These are phyloP conservation scores for Galerina sulciceps DNA, from an alignment of 768 basidiomycete genomes.

Conservation along the genomic window DNA sequence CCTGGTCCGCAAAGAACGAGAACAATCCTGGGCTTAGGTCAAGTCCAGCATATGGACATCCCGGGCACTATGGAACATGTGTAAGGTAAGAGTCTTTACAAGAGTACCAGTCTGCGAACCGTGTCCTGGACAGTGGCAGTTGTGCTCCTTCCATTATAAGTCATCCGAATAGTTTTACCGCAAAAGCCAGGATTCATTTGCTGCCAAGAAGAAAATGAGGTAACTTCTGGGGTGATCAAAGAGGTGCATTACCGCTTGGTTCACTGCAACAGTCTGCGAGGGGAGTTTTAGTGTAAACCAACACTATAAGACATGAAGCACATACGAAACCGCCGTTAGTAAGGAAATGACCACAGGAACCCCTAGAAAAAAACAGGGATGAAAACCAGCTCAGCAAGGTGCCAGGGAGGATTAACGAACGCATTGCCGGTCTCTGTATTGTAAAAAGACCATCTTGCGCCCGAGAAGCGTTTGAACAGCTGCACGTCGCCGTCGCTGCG, in stretches of 20 bases:
- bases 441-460: conserved; percentile 57
- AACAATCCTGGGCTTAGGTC: conserved; percentile 76
- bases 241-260: not conserved
- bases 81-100: not conserved
- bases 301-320: not conserved
- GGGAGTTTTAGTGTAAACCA: not conserved
- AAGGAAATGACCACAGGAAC: conserved; percentile 29
- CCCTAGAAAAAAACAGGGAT: conserved; percentile 15
- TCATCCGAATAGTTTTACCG: conserved; percentile 64
- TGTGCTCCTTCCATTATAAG: conserved; percentile 57
- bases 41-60: conserved; percentile 67
- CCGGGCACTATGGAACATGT: conserved; percentile 54
- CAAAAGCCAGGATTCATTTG: conserved; percentile 61
- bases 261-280: conserved; percentile 14
- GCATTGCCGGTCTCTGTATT: conserved; percentile 29
- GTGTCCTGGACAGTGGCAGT: conserved; percentile 65
- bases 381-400: not conserved
- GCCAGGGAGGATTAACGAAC: conserved; percentile 1
- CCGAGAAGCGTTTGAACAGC: conserved; percentile 40
- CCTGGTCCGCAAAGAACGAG: conserved; percentile 52
- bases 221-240: not conserved
- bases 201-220: conserved; percentile 35
- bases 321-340: conserved; percentile 28
- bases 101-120: conserved; percentile 38
- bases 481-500: conserved; percentile 46